Evolutionary conservation across 2,329 filamentous ascomycete genomes (phyloP).

Genomic region (Neofusicoccum umdonicola): DNA sequence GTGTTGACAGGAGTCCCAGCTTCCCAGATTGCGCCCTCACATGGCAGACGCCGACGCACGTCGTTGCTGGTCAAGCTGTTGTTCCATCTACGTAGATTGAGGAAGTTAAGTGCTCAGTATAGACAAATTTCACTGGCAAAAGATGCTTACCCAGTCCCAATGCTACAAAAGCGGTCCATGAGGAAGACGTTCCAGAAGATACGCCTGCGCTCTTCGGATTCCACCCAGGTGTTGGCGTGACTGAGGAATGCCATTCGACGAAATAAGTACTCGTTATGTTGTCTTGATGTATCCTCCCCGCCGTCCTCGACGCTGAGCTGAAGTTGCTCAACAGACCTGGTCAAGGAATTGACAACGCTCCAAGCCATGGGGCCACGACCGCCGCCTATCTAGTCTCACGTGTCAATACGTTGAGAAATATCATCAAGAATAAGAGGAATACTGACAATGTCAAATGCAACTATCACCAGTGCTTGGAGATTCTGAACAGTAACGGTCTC

Average conservation of each 20-base stretch:
- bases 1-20: slow-evolving; percentile 27
- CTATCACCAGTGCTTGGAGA: slow-evolving; percentile 37
- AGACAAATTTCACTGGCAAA: neutral
- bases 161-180: slow-evolving; percentile 38
- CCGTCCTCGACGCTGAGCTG: slow-evolving; percentile 34
- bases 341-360: slow-evolving; percentile 36
- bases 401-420: neutral
- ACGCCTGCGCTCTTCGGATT: slow-evolving; percentile 36
- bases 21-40: slow-evolving; percentile 36
- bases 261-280: slow-evolving; percentile 29
- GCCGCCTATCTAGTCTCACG: slow-evolving; percentile 28
- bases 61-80: slow-evolving; percentile 34
- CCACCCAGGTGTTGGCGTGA: slow-evolving; percentile 30
- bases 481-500: slow-evolving; percentile 35
- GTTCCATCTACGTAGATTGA: slow-evolving; percentile 30
- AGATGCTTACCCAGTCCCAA: slow-evolving; percentile 25
- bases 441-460: slow-evolving; percentile 33
- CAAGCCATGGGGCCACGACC: slow-evolving; percentile 35
- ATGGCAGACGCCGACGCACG: slow-evolving; percentile 34
- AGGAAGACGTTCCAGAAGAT: slow-evolving; percentile 41
- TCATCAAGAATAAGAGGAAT: neutral
- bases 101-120: neutral
- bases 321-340: slow-evolving; percentile 35
- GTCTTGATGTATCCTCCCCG: slow-evolving; percentile 20
- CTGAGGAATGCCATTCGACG: slow-evolving; percentile 37